A percentile compares a stretch with the other conserved stretches of the same genome.
Conservation (phyloP, 2,329 filamentous ascomycete species). For the Cercospora sp. region DNA sequence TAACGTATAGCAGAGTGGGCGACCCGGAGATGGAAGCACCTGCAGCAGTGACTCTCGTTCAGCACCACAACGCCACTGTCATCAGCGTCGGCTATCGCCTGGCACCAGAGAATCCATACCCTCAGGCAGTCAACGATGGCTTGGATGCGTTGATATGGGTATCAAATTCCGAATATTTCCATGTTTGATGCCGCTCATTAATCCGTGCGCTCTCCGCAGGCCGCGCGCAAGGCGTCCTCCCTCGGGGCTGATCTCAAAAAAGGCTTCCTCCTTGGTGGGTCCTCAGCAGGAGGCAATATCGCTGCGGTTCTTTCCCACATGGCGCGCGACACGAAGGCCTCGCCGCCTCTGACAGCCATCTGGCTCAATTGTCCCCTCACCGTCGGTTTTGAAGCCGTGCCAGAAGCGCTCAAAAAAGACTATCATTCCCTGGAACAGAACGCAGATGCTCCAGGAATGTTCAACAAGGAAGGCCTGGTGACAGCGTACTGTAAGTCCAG, state of each 20-base stretch:
- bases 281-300: conserved; percentile 50
- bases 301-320: conserved; percentile 44
- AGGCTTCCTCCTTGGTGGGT: conserved; percentile 53
- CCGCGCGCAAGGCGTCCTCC: conserved; percentile 43
- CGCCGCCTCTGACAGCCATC: conserved; percentile 48
- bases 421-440: conserved; percentile 47
- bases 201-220: conserved; percentile 34
- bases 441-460: conserved; percentile 39
- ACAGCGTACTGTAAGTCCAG: background rate
- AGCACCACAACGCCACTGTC: conserved; percentile 58
- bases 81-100: conserved; percentile 62
- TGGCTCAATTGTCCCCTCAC: conserved; percentile 46
- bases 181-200: background rate
- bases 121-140: conserved; percentile 62
- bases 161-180: conserved; percentile 36
- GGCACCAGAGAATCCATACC: conserved; percentile 63
- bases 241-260: conserved; percentile 45
- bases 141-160: conserved; percentile 63
- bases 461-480: conserved; percentile 42
- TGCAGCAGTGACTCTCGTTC: conserved; percentile 42
- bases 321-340: conserved; percentile 44
- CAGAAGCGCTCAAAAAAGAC: conserved; percentile 42
- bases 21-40: conserved; percentile 10
- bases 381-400: conserved; percentile 41
- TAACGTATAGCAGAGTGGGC: conserved; percentile 8